Evolutionary conservation across 2,329 filamentous ascomycete genomes (phyloP).

Genomic region (Eutypa lata): DNA sequence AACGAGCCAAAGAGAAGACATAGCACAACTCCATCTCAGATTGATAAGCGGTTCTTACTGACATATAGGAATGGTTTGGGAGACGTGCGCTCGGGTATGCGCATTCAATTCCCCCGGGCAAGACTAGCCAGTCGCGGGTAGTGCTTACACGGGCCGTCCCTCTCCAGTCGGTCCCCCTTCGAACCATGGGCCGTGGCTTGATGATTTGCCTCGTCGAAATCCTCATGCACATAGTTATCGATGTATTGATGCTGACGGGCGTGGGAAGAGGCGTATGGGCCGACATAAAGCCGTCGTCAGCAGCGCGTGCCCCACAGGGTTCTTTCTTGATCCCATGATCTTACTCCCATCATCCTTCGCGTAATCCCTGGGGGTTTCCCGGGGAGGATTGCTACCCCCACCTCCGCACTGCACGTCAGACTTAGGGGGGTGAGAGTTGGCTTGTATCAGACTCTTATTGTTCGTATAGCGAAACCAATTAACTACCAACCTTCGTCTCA

Average conservation of each 20-base stretch:
- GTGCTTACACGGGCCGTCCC: conserved; percentile 1
- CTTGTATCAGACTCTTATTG: not conserved
- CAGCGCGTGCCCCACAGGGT: not conserved
- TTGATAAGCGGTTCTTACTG: not conserved
- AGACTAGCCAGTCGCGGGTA: not conserved
- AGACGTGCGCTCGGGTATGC: not conserved
- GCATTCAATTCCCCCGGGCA: not conserved
- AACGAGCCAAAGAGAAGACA: not conserved
- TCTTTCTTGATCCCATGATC: not conserved
- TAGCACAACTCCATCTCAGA: not conserved
- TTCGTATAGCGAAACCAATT: not conserved
- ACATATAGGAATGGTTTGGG: not conserved
- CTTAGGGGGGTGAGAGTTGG: not conserved
- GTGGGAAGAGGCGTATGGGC: not conserved
- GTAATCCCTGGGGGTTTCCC: not conserved
- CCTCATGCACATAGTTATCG: not conserved
- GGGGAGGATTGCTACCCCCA: not conserved
- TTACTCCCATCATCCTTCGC: not conserved
- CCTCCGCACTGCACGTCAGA: not conserved
- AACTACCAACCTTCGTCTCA: not conserved
- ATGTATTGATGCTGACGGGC: not conserved
- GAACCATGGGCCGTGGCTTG: not conserved
- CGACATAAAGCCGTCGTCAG: not conserved
- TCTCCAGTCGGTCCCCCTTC: not conserved
- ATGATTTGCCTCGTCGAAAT: not conserved